Evolutionary conservation across 768 basidiomycete species (phyloP), one percentile per base, ranked within the genome.

Genomic region (Ephemerocybe angulata): DNA sequence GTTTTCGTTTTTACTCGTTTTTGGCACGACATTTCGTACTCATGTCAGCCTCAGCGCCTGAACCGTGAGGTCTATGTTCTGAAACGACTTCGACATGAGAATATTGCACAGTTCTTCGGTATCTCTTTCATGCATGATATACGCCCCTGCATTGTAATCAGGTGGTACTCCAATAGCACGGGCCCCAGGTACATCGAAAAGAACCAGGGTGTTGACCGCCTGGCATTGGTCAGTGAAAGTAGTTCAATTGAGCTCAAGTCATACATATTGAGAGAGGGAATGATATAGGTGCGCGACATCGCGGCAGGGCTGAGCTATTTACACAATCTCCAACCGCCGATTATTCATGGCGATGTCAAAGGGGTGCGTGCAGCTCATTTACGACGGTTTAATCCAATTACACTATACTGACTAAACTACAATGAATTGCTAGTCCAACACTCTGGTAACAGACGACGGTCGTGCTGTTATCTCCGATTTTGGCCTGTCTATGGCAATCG

Each of bases 271-370:
- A n/a, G n/a, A n/a, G n/a, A n/a, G n/a, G n/a, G n/a, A n/a, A n/a
- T n/a, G n/a, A n/a, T n/a, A n/a, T n/a, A n/a, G n/a, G n/a, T n/a
- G n/a, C n/a, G n/a, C 13, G 73, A 75, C 33, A 59, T 72, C 17
- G 75, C 73, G 5, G 56, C 40, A 2, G 77, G 74, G 19, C 55
- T 77, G 6, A 62, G 64, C 33, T 76, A 75, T 53, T 61, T 77
- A 21, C 76, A 78, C 49, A 62, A 62, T 6, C 64, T 68, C 55
- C 53, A 66, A 29, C 73, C 73, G 24, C 75, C 76, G 1, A 67
- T 78, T 15, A 58, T 72, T 12, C 76, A 77, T 19, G 76, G 77
- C 10, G 77, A 78, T 52, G 55, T 77, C 21, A 77, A 76, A 60
- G 70, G 70, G 28, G 77, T 78, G 50, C 57, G 73, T 56, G 6